Evolutionary conservation across 441 rosid species (phyloP), one percentile per base, ranked within the genome.

Genomic region (Jatropha podagrica): DNA sequence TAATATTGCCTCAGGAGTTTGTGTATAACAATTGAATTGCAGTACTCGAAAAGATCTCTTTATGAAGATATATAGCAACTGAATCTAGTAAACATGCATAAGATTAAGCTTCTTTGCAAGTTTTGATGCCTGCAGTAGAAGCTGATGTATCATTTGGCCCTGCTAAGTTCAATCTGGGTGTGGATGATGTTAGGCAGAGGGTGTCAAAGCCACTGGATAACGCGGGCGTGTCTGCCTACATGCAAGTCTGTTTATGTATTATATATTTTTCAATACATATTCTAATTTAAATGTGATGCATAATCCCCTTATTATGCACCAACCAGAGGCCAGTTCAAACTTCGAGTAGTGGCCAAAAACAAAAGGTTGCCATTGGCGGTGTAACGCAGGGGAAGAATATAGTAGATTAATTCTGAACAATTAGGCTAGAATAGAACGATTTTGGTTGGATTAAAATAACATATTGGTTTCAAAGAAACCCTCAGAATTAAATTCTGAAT

Each of bases 101-200:
- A 17, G 2, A 67, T 64, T 62, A 69, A 77, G 63, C 18, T 40
- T 65, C 67, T 64, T 65, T 68, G 67, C 93, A 93, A 97, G 98
- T 93, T 63, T 91, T 95, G 78, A 95, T 95, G 99, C 99, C 98
- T 42, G 92, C 98, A 13, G 97, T 95, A 14, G 97, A 95, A 87
- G 92, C 94, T 70, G 97, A 95, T 83, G 97, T 93, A 41, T 88
- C 98, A n/a, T 92, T 95, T 86, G 99, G 97, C 83, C 94, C 90
- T 42, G 99, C 98, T 59, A 95, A 90, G 80, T 87, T 86, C 67
- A 84, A 83, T 74, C 81, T 91, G 78, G 74, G 85, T 72, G 83
- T 51, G 7, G 89, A 83, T 69, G 90, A 89, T 82, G 96, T 92
- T 59, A 89, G 86, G 79, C 75, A 83, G 70, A 88, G 87, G 78